Evolutionary conservation across 495 filamentous ascomycete species (phyloP).

Genomic region (Talaromyces thailandensis): DNA sequence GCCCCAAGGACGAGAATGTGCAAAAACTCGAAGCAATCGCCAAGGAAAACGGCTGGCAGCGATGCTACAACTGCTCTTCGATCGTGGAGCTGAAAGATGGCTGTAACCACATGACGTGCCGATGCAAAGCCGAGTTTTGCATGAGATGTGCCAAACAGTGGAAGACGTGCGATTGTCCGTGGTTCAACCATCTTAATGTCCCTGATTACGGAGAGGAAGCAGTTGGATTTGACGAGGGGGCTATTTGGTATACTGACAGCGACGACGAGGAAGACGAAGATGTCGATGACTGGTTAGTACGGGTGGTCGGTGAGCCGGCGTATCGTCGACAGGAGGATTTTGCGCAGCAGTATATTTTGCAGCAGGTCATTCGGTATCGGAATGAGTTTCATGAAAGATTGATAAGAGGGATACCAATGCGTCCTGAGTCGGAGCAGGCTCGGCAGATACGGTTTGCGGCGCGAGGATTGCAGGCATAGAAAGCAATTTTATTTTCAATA

Average conservation of each 20-base stretch:
- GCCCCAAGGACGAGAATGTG: constrained; percentile 62
- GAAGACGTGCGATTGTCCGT: constrained; percentile 76
- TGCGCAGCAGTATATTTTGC: neutral
- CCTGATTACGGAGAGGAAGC: constrained; percentile 17
- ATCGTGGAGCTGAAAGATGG: constrained; percentile 75
- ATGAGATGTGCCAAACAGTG: constrained; percentile 69
- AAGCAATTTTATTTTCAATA: neutral
- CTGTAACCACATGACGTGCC: constrained; percentile 81
- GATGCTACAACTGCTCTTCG: constrained; percentile 64
- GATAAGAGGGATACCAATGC: neutral
- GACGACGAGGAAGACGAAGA: neutral
- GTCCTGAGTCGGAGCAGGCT: neutral
- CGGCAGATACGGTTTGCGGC: neutral
- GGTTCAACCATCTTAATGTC: constrained; percentile 59
- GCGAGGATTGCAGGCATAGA: neutral
- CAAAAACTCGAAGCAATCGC: constrained; percentile 56
- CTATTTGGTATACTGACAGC: neutral
- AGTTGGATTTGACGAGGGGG: neutral
- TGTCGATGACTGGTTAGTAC: neutral
- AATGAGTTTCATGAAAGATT: neutral
- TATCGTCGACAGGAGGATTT: neutral
- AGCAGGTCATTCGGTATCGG: neutral
- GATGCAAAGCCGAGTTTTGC: constrained; percentile 74
- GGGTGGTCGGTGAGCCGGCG: neutral
- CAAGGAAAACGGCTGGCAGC: constrained; percentile 65